Evolutionary conservation across 2,329 filamentous ascomycete genomes (phyloP).

Genomic region (Bipolaris bicolor): DNA sequence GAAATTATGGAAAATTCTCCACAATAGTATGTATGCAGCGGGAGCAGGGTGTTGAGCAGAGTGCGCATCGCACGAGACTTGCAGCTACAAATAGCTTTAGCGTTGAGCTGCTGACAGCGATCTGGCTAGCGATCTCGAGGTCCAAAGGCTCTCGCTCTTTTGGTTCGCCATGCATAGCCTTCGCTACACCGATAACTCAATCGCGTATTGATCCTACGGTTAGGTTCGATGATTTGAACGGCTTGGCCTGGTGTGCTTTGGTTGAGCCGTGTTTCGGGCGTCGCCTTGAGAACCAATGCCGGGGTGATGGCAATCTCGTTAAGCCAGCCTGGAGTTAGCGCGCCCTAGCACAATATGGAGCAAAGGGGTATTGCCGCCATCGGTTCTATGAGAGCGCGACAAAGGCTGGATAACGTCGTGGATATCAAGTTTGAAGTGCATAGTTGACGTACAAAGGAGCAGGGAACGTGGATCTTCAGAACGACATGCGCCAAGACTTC

Average conservation of each 20-base stretch:
- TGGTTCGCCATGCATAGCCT: no score
- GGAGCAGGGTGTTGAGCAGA: neutral
- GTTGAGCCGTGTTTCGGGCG: slow-evolving; percentile 9
- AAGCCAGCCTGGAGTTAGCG: neutral
- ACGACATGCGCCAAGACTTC: neutral
- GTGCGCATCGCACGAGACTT: neutral
- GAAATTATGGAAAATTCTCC: slow-evolving; percentile 9
- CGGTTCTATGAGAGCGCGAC: neutral
- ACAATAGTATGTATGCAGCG: neutral
- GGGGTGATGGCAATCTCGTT: slow-evolving; percentile 2
- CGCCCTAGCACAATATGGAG: neutral
- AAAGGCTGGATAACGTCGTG: neutral
- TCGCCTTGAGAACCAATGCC: slow-evolving; percentile 4
- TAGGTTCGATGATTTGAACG: neutral
- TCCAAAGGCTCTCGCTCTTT: neutral
- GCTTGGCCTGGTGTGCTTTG: neutral
- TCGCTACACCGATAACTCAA: neutral
- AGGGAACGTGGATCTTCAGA: neutral
- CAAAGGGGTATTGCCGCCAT: neutral
- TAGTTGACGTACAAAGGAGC: neutral
- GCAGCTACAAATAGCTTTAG: neutral
- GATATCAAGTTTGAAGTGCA: neutral
- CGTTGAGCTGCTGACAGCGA: neutral
- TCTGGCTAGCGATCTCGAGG: neutral
- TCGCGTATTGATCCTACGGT: neutral